Evolutionary conservation across 2,329 filamentous ascomycete genomes (phyloP).

Genomic region (Diaporthe nobilis): DNA sequence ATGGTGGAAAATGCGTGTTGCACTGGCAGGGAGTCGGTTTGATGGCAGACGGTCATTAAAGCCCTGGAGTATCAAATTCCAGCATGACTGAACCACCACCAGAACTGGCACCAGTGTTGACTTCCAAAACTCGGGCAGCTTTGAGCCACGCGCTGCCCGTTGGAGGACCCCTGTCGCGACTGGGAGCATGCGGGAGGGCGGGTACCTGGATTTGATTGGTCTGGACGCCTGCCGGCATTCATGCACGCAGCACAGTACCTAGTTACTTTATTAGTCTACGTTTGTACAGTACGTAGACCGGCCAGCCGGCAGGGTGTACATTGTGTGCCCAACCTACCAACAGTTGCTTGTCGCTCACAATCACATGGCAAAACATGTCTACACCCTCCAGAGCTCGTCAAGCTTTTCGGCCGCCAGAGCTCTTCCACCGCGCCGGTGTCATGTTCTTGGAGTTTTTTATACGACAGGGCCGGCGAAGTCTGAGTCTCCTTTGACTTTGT

Average conservation of each 20-base stretch:
- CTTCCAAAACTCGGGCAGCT: conserved; percentile 38
- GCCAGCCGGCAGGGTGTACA: background rate
- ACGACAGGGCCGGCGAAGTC: background rate
- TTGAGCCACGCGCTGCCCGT: conserved; percentile 34
- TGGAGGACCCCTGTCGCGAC: conserved; percentile 43
- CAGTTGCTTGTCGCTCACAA: background rate
- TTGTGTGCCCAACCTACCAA: conserved; percentile 11
- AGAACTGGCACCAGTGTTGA: conserved; percentile 36
- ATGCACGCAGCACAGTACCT: conserved; percentile 2
- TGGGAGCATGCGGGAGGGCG: conserved; percentile 29
- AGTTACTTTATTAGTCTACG: background rate
- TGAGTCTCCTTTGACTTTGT: background rate
- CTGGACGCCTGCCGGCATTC: conserved; percentile 9
- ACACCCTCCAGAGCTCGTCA: background rate
- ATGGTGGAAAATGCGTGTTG: conserved; percentile 29
- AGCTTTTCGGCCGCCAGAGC: background rate
- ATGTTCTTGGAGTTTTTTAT: background rate
- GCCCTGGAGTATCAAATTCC: conserved; percentile 25
- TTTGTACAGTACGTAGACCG: background rate
- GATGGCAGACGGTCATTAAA: conserved; percentile 21
- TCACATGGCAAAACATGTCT: conserved; percentile 22
- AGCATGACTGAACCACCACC: conserved; percentile 33
- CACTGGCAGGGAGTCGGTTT: conserved; percentile 14
- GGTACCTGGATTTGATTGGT: conserved; percentile 33
- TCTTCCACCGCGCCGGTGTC: background rate